phyloP scores from a whole-genome alignment of 2,329 filamentous ascomycete genomes.

The Trichoderma lentiforme region DNA sequence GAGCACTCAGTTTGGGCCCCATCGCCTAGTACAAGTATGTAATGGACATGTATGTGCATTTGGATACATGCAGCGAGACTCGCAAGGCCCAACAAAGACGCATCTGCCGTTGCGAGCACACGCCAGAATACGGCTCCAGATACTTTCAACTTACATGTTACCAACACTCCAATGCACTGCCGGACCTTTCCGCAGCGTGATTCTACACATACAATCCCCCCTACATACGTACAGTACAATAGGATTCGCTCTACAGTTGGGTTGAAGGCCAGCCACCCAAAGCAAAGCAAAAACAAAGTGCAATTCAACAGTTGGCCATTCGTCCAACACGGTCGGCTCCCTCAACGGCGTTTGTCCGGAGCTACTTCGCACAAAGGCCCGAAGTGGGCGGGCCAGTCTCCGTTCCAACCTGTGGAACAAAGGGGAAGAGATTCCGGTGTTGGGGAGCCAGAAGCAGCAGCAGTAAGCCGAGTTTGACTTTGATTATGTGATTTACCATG shows the following conservation, averaged over 20 bases:
- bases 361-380: constrained; percentile 14
- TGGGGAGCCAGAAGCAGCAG: neutral
- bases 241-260: neutral
- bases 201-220: neutral
- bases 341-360: constrained; percentile 13
- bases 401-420: constrained; percentile 15
- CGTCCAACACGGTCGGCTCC: neutral
- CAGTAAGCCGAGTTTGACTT: neutral
- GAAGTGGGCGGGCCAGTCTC: constrained; percentile 10
- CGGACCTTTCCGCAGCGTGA: neutral
- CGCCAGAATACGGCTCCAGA: neutral
- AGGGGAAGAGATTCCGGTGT: neutral
- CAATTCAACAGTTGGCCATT: neutral
- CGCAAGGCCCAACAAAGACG: neutral
- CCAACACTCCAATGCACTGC: neutral
- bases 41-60: neutral
- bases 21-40: neutral
- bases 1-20: neutral
- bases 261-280: neutral
- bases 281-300: neutral
- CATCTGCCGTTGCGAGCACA: neutral
- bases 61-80: neutral
- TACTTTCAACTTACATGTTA: neutral
- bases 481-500: constrained; percentile 1
- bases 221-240: neutral